phyloP scores from a whole-genome alignment of 352 stramenopile species.

The Phytophthora colocasiae region DNA sequence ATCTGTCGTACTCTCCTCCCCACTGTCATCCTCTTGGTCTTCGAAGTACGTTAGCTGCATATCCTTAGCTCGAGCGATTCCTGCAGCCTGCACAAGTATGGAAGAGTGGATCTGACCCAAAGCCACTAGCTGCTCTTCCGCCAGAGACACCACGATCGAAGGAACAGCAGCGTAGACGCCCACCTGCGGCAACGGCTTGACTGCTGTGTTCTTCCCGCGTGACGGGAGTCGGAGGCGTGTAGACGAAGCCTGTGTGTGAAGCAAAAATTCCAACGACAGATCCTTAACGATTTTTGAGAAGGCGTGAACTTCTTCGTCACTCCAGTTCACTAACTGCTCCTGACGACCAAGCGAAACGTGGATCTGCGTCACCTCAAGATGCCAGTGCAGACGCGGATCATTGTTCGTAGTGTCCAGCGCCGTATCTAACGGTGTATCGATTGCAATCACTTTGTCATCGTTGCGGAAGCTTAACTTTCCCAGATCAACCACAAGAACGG shows the following conservation, averaged over 20 bases:
- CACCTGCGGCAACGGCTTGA: slow-evolving; percentile 36
- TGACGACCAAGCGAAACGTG: slow-evolving; percentile 62
- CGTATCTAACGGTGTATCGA: slow-evolving; percentile 19
- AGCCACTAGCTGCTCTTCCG: slow-evolving; percentile 58
- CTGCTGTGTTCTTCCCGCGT: slow-evolving; percentile 1
- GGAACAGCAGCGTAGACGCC: slow-evolving; percentile 50
- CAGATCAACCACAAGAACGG: slow-evolving; percentile 75
- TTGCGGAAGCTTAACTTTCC: slow-evolving; percentile 72
- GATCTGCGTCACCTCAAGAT: slow-evolving; percentile 64
- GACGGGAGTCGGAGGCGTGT: slow-evolving; percentile 32
- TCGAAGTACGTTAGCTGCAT: slow-evolving; percentile 31
- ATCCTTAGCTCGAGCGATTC: slow-evolving; percentile 16
- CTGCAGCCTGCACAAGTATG: slow-evolving; percentile 40
- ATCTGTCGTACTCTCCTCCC: slow-evolving; percentile 23
- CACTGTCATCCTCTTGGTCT: slow-evolving; percentile 25
- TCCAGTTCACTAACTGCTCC: slow-evolving; percentile 47
- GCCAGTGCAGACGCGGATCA: slow-evolving; percentile 59
- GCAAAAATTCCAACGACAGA: slow-evolving; percentile 59
- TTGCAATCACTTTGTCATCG: slow-evolving; percentile 36
- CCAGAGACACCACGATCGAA: slow-evolving; percentile 50
- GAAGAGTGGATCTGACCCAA: slow-evolving; percentile 68
- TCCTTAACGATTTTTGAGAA: slow-evolving; percentile 68
- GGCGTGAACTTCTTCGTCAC: slow-evolving; percentile 38
- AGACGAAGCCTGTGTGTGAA: slow-evolving; percentile 51
- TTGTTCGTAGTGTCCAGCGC: neutral